Evolutionary conservation across 169 alveolate species (phyloP).

Genomic region (Plasmodium billcollinsi): DNA sequence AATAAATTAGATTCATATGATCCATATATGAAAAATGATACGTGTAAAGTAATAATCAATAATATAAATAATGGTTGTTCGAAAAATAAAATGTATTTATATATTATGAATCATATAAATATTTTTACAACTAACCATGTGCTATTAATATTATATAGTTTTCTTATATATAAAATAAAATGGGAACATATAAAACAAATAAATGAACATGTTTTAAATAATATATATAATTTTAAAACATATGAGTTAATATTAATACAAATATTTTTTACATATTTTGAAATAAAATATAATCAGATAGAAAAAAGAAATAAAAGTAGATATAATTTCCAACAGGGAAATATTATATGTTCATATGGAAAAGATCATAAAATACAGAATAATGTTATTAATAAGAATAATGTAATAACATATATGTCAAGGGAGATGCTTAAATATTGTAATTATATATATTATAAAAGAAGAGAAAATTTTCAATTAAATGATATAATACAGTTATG

Average conservation of each 20-base stretch:
- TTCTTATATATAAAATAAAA: constrained; percentile 21
- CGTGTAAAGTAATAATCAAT: not conserved
- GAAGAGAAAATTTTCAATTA: constrained; percentile 22
- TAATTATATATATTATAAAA: constrained; percentile 36
- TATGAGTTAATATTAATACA: constrained; percentile 57
- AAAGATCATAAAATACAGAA: too few relatives aligned
- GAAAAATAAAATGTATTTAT: constrained; percentile 14
- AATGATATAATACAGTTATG: constrained; percentile 12
- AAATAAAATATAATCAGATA: not conserved
- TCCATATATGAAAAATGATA: not conserved
- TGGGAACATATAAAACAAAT: constrained; percentile 42
- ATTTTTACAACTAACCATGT: constrained; percentile 28
- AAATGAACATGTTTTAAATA: constrained; percentile 49
- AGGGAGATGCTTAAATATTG: constrained; percentile 28
- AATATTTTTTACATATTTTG: constrained; percentile 52
- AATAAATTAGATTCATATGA: not conserved
- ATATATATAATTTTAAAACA: constrained; percentile 67
- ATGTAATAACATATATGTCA: constrained; percentile 17
- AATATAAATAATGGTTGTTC: constrained; percentile 9
- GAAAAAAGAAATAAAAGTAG: not conserved
- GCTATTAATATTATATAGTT: constrained; percentile 37
- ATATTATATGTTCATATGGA: not conserved
- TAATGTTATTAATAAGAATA: not conserved
- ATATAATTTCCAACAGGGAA: not conserved
- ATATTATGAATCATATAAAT: constrained; percentile 24